phyloP scores from a whole-genome alignment of 164 flowering plant genomes.

The Aristolochia contorta region DNA sequence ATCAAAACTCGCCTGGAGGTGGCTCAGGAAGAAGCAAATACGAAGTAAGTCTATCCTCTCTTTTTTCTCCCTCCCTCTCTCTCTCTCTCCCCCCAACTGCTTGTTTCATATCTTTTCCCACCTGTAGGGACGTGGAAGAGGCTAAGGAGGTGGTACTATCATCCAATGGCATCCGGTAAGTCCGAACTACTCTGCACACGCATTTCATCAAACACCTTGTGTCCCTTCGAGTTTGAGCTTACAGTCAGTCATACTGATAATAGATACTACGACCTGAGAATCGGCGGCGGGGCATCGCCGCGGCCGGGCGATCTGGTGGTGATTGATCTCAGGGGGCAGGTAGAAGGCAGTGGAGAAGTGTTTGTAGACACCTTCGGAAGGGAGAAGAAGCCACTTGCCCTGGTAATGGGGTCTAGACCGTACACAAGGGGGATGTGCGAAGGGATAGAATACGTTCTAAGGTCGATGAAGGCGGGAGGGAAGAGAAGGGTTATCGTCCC shows the following conservation, averaged over 20 bases:
- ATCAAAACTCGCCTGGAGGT: constrained; percentile 75
- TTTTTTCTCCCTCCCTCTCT: neutral
- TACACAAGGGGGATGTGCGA: constrained; percentile 85
- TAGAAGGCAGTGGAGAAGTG: constrained; percentile 43
- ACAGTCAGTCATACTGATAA: neutral
- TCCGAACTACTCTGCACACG: neutral
- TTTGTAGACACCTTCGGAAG: constrained; percentile 66
- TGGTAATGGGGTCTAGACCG: constrained; percentile 85
- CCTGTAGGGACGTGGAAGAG: constrained; percentile 56
- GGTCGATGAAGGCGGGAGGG: constrained; percentile 74
- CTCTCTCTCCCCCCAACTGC: neutral
- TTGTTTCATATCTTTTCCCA: neutral
- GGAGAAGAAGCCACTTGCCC: constrained; percentile 57
- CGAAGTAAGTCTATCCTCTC: constrained; percentile 30
- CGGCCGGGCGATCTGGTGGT: constrained; percentile 71
- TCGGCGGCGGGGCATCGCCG: constrained; percentile 71
- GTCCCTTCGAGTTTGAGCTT: neutral
- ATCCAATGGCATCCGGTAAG: constrained; percentile 78
- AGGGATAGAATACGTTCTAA: constrained; percentile 67
- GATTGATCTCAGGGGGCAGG: constrained; percentile 53
- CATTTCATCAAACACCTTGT: neutral
- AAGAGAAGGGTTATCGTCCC: constrained; percentile 68
- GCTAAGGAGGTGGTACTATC: constrained; percentile 59
- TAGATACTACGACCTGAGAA: constrained; percentile 64
- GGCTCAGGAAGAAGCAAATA: constrained; percentile 58